Conservation (phyloP, 257 asterid genomes). For the Echium plantagineum region DNA sequence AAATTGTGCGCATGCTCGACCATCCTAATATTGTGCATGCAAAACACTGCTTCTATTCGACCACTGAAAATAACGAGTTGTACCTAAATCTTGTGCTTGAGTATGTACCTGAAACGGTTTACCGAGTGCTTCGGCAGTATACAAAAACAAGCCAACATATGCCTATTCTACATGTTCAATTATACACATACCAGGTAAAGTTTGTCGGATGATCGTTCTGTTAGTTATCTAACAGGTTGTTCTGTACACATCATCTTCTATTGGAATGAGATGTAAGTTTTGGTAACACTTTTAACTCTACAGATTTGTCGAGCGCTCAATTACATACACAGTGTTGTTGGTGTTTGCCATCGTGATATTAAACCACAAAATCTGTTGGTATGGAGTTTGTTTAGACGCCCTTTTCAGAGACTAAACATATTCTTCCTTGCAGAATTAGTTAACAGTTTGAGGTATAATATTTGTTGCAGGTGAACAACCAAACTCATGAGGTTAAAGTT, state of each 20-base stretch:
- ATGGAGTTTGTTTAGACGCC: constrained; percentile 8
- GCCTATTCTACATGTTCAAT: constrained; percentile 65
- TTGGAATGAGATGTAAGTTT: background rate
- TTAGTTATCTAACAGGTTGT: background rate
- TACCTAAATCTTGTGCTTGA: constrained; percentile 85
- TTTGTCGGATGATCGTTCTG: background rate
- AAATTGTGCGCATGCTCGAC: constrained; percentile 57
- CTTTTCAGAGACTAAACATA: too few relatives aligned
- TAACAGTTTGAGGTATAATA: background rate
- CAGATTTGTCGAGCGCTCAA: constrained; percentile 83
- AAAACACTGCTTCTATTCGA: constrained; percentile 74
- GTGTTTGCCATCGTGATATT: constrained; percentile 91
- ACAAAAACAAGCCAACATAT: constrained; percentile 58
- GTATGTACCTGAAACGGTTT: constrained; percentile 72
- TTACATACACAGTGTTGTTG: constrained; percentile 61
- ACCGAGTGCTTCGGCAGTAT: constrained; percentile 70
- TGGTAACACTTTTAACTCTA: constrained; percentile 8
- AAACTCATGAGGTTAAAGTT: constrained; percentile 71
- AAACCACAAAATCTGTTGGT: constrained; percentile 94
- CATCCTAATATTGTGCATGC: constrained; percentile 62
- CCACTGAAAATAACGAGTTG: constrained; percentile 70
- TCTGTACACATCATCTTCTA: background rate
- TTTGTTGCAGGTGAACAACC: constrained; percentile 66
- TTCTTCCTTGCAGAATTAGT: background rate
- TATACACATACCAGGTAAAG: constrained; percentile 73